These are phyloP conservation scores for Leishmania tropica DNA, from an alignment of 208 protist species.

Conservation along the genomic window DNA sequence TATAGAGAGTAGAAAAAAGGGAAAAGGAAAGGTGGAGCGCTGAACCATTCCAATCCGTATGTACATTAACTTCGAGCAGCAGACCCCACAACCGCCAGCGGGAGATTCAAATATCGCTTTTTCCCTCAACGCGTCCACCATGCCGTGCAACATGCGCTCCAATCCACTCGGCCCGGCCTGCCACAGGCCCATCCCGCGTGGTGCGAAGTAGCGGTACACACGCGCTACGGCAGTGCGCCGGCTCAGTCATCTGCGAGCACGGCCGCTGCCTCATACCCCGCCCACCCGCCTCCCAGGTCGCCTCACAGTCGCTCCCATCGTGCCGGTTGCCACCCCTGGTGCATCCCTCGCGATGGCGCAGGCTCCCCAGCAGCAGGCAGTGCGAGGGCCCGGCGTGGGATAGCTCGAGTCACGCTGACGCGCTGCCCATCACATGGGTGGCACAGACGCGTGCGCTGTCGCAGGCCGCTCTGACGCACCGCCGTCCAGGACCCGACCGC, in stretches of 20 bases:
- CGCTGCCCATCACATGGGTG: not conserved
- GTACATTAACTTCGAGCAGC: not conserved
- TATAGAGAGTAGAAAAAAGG: not conserved
- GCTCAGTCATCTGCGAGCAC: not conserved
- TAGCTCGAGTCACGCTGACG: not conserved
- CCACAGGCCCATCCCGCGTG: not conserved
- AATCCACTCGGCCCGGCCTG: not conserved
- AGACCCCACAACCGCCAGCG: not conserved
- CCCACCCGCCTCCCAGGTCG: not conserved
- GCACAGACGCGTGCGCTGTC: not conserved
- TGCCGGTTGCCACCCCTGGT: too few relatives aligned
- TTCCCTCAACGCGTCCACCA: not conserved
- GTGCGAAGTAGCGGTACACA: not conserved
- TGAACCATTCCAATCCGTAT: not conserved
- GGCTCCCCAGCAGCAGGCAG: conserved; percentile 1
- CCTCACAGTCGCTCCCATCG: too few relatives aligned
- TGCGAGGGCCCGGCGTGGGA: not conserved
- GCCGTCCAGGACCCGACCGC: not conserved
- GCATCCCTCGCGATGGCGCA: not conserved
- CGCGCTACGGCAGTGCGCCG: not conserved
- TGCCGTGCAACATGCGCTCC: not conserved
- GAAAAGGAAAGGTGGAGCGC: not conserved
- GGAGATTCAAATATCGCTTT: not conserved
- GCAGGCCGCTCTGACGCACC: not conserved
- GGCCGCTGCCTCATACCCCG: not conserved